phyloP scores from a whole-genome alignment of 306 rosid species.

The Pterocarpus santalinus region DNA sequence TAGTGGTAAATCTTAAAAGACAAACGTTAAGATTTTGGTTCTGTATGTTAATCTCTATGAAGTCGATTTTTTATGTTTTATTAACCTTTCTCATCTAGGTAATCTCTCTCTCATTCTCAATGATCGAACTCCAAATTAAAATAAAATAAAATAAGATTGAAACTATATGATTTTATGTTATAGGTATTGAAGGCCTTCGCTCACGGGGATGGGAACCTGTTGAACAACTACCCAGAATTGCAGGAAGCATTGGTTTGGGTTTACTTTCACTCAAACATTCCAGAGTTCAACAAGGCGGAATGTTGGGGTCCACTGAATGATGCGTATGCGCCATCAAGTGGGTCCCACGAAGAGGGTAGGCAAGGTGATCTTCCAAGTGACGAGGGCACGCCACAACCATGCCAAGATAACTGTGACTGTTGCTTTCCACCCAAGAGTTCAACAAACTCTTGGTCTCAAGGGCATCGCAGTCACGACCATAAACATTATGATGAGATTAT shows the following conservation, averaged over 20 bases:
- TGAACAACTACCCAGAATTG: slow-evolving; percentile 67
- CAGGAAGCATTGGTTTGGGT: slow-evolving; percentile 74
- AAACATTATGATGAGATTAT: background rate
- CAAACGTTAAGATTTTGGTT: too few species aligned
- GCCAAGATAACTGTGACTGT: slow-evolving; percentile 60
- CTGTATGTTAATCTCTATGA: too few species aligned
- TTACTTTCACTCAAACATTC: slow-evolving; percentile 74
- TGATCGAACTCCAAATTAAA: too few species aligned
- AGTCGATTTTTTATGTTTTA: too few species aligned
- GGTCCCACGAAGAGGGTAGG: slow-evolving; percentile 25
- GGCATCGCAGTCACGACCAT: background rate
- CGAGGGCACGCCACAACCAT: slow-evolving; percentile 51
- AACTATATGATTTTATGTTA: background rate
- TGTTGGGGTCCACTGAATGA: slow-evolving; percentile 79
- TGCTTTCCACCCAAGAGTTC: slow-evolving; percentile 59
- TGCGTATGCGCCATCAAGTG: slow-evolving; percentile 40
- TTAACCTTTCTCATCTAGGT: too few species aligned
- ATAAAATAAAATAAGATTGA: background rate
- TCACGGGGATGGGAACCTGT: slow-evolving; percentile 67
- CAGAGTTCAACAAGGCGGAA: slow-evolving; percentile 69
- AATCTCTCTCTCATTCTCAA: slow-evolving; percentile 55
- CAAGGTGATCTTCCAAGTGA: slow-evolving; percentile 30
- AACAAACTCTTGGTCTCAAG: slow-evolving; percentile 40
- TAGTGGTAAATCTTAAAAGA: too few species aligned
- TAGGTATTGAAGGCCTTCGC: slow-evolving; percentile 82